Evolutionary conservation across 2,329 filamentous ascomycete genomes (phyloP).

Genomic region (Aspergillus pseudoviridinutans): DNA sequence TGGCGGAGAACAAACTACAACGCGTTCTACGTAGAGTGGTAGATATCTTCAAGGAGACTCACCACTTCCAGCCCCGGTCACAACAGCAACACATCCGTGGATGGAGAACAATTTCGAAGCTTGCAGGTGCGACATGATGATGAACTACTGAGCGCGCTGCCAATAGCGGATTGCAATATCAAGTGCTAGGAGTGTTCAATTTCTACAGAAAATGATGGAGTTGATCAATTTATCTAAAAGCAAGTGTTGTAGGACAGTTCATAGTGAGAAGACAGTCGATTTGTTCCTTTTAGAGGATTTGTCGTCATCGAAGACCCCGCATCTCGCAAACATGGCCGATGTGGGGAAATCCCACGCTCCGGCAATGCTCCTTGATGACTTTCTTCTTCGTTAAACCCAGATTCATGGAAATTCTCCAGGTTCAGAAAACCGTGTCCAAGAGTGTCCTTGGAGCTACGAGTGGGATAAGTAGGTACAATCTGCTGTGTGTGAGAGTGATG

Average conservation of each 20-base stretch:
- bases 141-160: not conserved
- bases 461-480: not conserved
- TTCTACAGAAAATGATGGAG: not conserved
- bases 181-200: not conserved
- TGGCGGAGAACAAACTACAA: not conserved
- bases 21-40: not conserved
- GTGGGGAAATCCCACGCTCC: not conserved
- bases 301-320: not conserved
- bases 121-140: slow-evolving; percentile 28
- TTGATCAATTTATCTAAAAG: not conserved
- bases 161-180: not conserved
- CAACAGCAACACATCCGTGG: slow-evolving; percentile 49
- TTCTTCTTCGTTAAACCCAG: not conserved
- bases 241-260: not conserved
- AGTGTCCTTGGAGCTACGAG: not conserved
- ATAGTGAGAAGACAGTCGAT: not conserved
- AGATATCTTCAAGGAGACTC: slow-evolving; percentile 9
- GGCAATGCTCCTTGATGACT: not conserved
- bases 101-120: slow-evolving; percentile 47
- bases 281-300: not conserved
- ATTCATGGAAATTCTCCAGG: too few species aligned
- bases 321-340: not conserved
- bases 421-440: too few species aligned
- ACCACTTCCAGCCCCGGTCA: slow-evolving; percentile 54
- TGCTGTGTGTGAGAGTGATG: too few species aligned